Evolutionary conservation across 2,329 filamentous ascomycete genomes (phyloP).

Genomic region (Aureobasidium melanogenum): DNA sequence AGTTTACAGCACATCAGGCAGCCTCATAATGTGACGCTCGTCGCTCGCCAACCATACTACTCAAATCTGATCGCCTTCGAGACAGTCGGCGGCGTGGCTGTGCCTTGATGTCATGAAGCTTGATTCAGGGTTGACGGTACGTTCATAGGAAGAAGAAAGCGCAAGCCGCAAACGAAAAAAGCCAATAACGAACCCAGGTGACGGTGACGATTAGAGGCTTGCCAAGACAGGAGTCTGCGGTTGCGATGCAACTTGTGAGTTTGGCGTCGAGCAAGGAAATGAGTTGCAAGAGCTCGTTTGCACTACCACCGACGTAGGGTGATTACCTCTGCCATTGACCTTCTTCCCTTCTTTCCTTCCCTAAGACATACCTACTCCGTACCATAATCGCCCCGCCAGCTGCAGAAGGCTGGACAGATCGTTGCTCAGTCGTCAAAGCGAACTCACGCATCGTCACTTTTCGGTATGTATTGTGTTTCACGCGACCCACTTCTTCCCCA

Average conservation of each 20-base stretch:
- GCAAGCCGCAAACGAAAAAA: not conserved
- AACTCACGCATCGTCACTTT: not conserved
- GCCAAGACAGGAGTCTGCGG: conserved; percentile 2
- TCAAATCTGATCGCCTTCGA: not conserved
- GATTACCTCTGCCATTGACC: not conserved
- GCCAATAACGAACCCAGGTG: not conserved
- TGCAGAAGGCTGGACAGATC: not conserved
- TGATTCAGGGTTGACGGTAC: not conserved
- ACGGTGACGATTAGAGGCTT: not conserved
- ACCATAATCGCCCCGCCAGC: not conserved
- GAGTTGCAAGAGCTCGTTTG: conserved; percentile 9
- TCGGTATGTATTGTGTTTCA: conserved; percentile 7
- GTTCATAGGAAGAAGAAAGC: not conserved
- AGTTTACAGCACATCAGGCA: not conserved
- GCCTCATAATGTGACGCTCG: not conserved
- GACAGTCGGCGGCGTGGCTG: not conserved
- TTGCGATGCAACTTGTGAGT: not conserved
- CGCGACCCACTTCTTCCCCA: conserved; percentile 8
- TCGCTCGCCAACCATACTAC: not conserved
- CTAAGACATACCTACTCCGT: not conserved
- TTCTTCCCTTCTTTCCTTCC: not conserved
- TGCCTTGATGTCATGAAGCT: conserved; percentile 3
- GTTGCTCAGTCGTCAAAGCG: not conserved
- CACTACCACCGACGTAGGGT: conserved; percentile 2
- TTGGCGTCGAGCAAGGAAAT: conserved; percentile 5